Percentiles rank a stretch among this genome's conserved stretches.
Evolutionary conservation across 192 early-diverging fungal species (phyloP).

Genomic region (Backusella morwellensis): DNA sequence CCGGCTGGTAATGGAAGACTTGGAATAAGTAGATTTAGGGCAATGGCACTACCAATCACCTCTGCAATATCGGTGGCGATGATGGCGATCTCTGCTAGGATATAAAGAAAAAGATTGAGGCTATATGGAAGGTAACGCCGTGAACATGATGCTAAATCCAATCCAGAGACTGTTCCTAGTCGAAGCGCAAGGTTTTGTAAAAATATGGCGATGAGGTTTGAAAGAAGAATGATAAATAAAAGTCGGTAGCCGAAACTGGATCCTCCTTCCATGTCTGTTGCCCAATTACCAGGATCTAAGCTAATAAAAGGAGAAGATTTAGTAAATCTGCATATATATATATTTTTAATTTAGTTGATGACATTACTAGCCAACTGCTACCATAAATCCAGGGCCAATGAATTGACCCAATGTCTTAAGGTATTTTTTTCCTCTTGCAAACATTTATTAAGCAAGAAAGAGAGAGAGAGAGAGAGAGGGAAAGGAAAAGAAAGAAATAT

Average conservation of each 20-base stretch:
- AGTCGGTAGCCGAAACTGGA: constrained; percentile 71
- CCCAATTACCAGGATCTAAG: constrained; percentile 89
- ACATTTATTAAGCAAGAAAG: not conserved
- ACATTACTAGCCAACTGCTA: constrained; percentile 33
- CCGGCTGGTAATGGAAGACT: constrained; percentile 66
- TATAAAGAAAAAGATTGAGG: constrained; percentile 64
- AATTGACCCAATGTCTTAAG: constrained; percentile 11
- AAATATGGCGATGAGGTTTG: constrained; percentile 73
- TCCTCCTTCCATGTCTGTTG: constrained; percentile 76
- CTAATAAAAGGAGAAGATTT: not conserved
- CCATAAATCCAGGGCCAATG: constrained; percentile 34
- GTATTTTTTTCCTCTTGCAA: not conserved
- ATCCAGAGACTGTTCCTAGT: constrained; percentile 71
- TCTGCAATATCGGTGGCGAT: constrained; percentile 84
- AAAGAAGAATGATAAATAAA: constrained; percentile 70
- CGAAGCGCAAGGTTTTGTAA: constrained; percentile 78
- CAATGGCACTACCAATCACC: constrained; percentile 71
- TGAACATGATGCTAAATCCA: constrained; percentile 73
- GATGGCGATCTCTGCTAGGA: constrained; percentile 74
- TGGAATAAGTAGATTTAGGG: constrained; percentile 70
- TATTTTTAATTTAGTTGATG: not conserved
- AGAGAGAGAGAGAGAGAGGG: not conserved
- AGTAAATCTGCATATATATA: not conserved
- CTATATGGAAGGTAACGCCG: constrained; percentile 52
- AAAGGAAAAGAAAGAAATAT: not conserved